A percentile compares a stretch with the other conserved stretches of the same genome.
phyloP scores from a whole-genome alignment of 129 eudicot species.

The Deinandra increscens region DNA sequence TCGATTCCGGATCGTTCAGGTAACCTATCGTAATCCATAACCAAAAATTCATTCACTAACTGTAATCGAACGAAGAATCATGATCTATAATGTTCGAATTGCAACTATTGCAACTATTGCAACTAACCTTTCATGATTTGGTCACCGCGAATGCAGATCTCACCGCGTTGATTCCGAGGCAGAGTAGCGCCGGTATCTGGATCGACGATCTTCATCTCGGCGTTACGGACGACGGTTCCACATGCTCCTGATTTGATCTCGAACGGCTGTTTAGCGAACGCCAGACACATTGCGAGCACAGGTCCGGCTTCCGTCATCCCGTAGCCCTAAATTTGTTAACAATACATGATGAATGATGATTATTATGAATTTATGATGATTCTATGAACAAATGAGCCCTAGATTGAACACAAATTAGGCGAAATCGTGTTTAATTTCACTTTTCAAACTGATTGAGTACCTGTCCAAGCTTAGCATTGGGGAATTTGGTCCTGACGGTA shows the following conservation, averaged over 20 bases:
- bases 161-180: constrained; percentile 76
- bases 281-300: constrained; percentile 84
- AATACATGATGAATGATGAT: no score
- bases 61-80: background rate
- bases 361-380: no score
- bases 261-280: constrained; percentile 84
- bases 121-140: constrained; percentile 90
- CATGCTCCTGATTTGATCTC: constrained; percentile 88
- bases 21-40: constrained; percentile 43
- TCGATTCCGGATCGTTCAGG: constrained; percentile 76
- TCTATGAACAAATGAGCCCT: background rate
- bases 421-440: background rate
- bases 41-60: background rate
- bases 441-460: constrained; percentile 33
- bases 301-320: constrained; percentile 99
- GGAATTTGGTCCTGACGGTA: constrained; percentile 62
- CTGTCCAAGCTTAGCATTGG: constrained; percentile 88
- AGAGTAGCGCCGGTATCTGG: constrained; percentile 63
- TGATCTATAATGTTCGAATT: background rate
- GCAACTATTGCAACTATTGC: background rate
- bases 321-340: constrained; percentile 63
- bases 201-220: constrained; percentile 82
- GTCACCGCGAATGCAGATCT: constrained; percentile 86
- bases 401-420: background rate
- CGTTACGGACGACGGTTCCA: constrained; percentile 86